A percentile compares a stretch with the other conserved stretches of the same genome.
phyloP scores from a whole-genome alignment of 768 basidiomycete species.

The Amanita thiersii region DNA sequence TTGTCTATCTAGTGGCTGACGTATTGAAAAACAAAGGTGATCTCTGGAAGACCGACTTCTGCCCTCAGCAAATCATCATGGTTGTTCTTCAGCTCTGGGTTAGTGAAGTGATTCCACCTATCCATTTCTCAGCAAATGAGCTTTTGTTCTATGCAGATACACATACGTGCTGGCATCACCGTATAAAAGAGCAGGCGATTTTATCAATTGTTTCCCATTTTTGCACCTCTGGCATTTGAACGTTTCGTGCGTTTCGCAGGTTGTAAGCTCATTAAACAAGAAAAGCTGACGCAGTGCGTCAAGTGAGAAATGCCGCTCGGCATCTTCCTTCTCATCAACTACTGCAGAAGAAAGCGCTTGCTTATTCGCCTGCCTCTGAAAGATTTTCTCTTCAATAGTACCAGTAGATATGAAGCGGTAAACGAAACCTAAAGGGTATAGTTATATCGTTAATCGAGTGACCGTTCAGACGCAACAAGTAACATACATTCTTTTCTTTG shows the following conservation, averaged over 20 bases:
- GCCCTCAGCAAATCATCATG: constrained; percentile 94
- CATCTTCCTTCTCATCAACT: constrained; percentile 93
- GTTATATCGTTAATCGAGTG: not conserved
- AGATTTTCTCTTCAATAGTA: constrained; percentile 98
- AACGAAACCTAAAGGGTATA: constrained; percentile 66
- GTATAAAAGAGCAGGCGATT: constrained; percentile 81
- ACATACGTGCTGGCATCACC: constrained; percentile 97
- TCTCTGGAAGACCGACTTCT: constrained; percentile 74
- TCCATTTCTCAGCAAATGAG: not conserved
- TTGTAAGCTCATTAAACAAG: constrained; percentile 77
- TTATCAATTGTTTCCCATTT: constrained; percentile 75
- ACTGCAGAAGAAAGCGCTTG: constrained; percentile 97
- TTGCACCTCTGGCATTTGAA: constrained; percentile 95
- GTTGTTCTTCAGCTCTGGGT: constrained; percentile 77
- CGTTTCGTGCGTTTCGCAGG: constrained; percentile 94
- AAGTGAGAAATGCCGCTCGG: constrained; percentile 89
- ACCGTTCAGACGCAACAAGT: not conserved
- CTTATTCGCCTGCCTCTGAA: constrained; percentile 94
- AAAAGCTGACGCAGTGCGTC: constrained; percentile 89
- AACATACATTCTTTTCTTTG: constrained; percentile 97
- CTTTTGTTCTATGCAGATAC: not conserved
- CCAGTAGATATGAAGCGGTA: constrained; percentile 97
- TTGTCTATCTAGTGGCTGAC: constrained; percentile 51
- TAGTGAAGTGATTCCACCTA: constrained; percentile 98
- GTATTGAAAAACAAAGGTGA: constrained; percentile 96